Evolutionary conservation across 257 asterid genomes (phyloP).

Genomic region (Buddleja alternifolia): DNA sequence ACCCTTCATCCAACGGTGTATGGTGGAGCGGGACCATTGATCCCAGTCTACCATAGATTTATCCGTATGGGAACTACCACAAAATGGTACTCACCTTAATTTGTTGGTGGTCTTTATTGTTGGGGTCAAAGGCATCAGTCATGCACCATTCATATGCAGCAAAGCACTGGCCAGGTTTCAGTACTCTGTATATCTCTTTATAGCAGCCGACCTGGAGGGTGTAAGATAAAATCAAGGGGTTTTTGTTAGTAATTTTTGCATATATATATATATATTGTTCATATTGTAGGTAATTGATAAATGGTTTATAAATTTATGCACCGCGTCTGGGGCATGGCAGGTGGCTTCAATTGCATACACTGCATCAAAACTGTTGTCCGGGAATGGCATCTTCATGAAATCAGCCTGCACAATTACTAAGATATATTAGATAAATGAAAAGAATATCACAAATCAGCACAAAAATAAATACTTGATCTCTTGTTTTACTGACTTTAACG

Average conservation of each 20-base stretch:
- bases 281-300: neutral
- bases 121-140: conserved; percentile 84
- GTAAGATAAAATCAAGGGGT: conserved; percentile 4
- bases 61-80: too few relatives aligned
- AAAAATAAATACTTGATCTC: neutral
- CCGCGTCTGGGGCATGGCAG: conserved; percentile 98
- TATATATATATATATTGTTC: too few relatives aligned
- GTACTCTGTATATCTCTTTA: conserved; percentile 83
- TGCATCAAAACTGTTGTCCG: conserved; percentile 87
- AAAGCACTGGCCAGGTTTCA: conserved; percentile 96
- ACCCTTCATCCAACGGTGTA: too few relatives aligned
- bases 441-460: neutral
- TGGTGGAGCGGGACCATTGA: too few relatives aligned
- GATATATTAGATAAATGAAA: conserved; percentile 27
- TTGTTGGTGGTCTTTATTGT: conserved; percentile 71
- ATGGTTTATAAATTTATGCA: conserved; percentile 35
- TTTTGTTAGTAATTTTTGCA: too few relatives aligned
- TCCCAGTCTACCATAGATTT: too few relatives aligned
- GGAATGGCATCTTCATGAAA: conserved; percentile 97
- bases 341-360: conserved; percentile 98
- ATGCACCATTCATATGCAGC: conserved; percentile 99
- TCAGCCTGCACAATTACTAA: conserved; percentile 66
- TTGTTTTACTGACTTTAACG: conserved; percentile 64
- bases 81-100: conserved; percentile 65
- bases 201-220: conserved; percentile 85